Base-by-base conservation (phyloP, 208 protist species). In the Acanthamoeba triangularis region DNA sequence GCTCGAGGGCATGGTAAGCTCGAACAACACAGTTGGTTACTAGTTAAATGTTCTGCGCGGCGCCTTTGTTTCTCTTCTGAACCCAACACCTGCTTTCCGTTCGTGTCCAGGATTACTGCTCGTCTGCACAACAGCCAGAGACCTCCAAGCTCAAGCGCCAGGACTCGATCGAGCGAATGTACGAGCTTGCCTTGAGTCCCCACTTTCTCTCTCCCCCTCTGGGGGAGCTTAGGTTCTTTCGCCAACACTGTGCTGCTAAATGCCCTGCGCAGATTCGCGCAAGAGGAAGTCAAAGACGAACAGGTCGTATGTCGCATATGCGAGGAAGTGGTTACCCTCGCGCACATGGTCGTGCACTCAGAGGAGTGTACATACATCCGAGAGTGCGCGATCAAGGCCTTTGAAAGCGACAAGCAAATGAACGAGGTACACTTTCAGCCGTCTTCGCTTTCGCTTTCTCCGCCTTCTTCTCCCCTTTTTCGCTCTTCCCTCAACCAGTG, bases 261-360 rank as follows among this genome's bases (percentile, higher is more conserved):
- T 41, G 37, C 37, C 37, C 61, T n/a, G 74, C 20, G 4, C 74
- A 82, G 74, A 82, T 82, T 82, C 74, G 41, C 74, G 41, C 74
- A 82, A 82, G 74, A 82, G 37, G 20, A 82, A 35, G 74, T 82
- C 74, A 82, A 82, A 23, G 74, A 82, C 74, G 74, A 82, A 52
- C 74, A 82, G 49, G 74, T 82, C 35, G 74, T 90, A 8, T 90
- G 82, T 23, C 47, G 82, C 28, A 90, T 90, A 6, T 90, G 82
- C 82, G 82, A 90, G 33, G 52, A 65, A 41, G 52, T 59, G 82
- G 54, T 90, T 5, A 47, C 82, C 37, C 54, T 90, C 52, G 41
- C 82, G n/a, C n/a, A 67, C 82, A 65, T 90, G 52, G 33, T 67
- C 18, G 82, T 44, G 82, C 82, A 90, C 82, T 90, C 82, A 59